phyloP scores from a whole-genome alignment of 257 asterid species.

The Cordia subcordata region DNA sequence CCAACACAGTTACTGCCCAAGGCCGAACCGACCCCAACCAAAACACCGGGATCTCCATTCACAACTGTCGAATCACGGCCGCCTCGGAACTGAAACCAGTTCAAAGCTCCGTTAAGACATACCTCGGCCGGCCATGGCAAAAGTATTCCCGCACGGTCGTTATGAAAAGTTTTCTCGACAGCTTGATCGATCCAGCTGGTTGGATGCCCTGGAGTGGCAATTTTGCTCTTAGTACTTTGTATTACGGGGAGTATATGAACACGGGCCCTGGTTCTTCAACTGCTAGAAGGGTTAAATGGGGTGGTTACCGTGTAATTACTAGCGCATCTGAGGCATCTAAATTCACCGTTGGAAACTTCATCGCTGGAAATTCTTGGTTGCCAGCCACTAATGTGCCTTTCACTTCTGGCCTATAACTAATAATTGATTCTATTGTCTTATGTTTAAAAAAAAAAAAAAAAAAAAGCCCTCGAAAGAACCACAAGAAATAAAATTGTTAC shows the following conservation, averaged over 20 bases:
- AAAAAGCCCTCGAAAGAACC: neutral
- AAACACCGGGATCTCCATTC: conserved; percentile 79
- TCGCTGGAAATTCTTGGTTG: conserved; percentile 71
- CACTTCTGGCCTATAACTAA: conserved; percentile 51
- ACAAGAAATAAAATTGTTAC: too few relatives aligned
- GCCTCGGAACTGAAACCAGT: conserved; percentile 54
- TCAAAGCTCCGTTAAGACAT: conserved; percentile 59
- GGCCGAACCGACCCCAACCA: conserved; percentile 77
- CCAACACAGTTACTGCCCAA: conserved; percentile 80
- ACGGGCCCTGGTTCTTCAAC: conserved; percentile 84
- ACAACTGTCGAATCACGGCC: conserved; percentile 45
- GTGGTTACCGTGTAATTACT: conserved; percentile 67
- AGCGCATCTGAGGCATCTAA: conserved; percentile 57
- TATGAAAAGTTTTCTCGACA: conserved; percentile 56
- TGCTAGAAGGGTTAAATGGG: conserved; percentile 62
- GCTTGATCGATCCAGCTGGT: conserved; percentile 63
- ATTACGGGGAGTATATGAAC: conserved; percentile 77
- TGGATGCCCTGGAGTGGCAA: conserved; percentile 89
- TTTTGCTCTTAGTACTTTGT: conserved; percentile 66
- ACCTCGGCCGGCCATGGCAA: conserved; percentile 89
- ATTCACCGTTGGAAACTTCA: conserved; percentile 60
- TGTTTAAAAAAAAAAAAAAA: neutral
- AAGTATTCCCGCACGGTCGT: conserved; percentile 62
- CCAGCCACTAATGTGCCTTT: conserved; percentile 68
- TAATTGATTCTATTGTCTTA: neutral